Base-by-base conservation (phyloP, 2,329 filamentous ascomycete genomes). In the Cucurbitaria berberidis region DNA sequence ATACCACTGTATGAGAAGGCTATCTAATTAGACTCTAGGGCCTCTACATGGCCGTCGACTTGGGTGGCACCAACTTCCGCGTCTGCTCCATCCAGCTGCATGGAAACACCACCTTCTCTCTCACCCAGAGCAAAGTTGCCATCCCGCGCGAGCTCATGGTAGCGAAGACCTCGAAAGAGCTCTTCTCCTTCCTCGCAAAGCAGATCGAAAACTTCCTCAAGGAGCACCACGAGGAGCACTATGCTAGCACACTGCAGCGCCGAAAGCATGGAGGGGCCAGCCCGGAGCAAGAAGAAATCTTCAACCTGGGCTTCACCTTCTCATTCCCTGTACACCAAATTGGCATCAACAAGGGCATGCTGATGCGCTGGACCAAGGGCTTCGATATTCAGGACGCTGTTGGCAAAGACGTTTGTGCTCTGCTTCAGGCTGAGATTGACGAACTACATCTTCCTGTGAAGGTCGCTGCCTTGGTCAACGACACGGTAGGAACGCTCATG, bases 321-420 rank as follows among this genome's bases (percentile, higher is more conserved):
- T 96, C 90, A 73, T 99, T 98, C 79, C 95, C 95, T 2, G 93
- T 98, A 34, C 86, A 96, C 73, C 95, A 99, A 75, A 82, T 90
- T 52, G 93, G 91, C 34, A 96, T 99, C 74, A 98, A 98, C 82
- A 93, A 92, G 78, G 95, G 95, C 56, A 89, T 88, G 51, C 82
- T 99, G 48, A 95, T 97, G 77, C 87, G 95, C 65, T 99, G 95
- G 95, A 99, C 95, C 52, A 99, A 99, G 81, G 95, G 95, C 46
- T 99, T 97, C 73, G 91, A 98, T 73, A 98, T 99, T 63, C 84
- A 87, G n/a, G 95, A 98, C 72, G 90, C 93, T 1, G 77, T 99
- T 53, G 95, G 93, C 66, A 89, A 97, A 77, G 95, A 99, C 74
- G 93, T 99, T 27, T 99, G 95, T 75, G 88, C 86, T 36, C 80